Evolutionary conservation across 495 filamentous ascomycete species (phyloP), one percentile per base, ranked within the genome.

Genomic region (Tuber magnatum): DNA sequence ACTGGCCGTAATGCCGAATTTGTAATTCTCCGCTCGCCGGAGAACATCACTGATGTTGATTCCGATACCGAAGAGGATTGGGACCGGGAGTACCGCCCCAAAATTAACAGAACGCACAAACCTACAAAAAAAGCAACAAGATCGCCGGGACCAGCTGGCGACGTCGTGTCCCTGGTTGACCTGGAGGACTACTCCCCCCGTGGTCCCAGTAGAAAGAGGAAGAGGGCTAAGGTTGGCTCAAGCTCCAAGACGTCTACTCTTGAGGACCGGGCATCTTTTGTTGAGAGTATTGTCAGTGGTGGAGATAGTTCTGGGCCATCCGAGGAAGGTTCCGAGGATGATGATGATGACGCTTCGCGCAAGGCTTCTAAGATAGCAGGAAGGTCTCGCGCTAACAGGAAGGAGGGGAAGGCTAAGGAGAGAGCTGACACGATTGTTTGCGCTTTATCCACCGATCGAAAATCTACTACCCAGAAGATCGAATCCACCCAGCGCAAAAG

Each of bases 21-120:
- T 65, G 56, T 65, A 32, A 35, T 65, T 35, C 12, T 65, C 2
- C 56, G 56, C 14, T 65, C 56, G 2, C 56, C 56, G 35, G 56
- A 65, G 56, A 65, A 65, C 56, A 65, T 65, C 16, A 65, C 56
- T 35, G 56, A 65, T 18, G 56, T 65, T 65, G 56, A 65, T 18
- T 2, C 56, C 28, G 56, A 65, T 1, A 65, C 56, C 56, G 56
- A 65, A 65, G 12, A 18, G 6, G 56, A 65, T 65, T 65, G 56
- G 56, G 56, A 65, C 3, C 28, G 28, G 16, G 56, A 65, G 0
- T 65, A 65, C 32, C 28, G 56, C 56, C 28, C 56, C 12, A 18
- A 65, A 14, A 20, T 18, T 20, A 65, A 16, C 12, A 65, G 35
- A 65, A 65, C 3, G 12, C 1, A 28, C 8, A 65, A 65, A 35